Conservation (phyloP, 345 rosid genomes). For the Eucalyptus cloeziana region DNA sequence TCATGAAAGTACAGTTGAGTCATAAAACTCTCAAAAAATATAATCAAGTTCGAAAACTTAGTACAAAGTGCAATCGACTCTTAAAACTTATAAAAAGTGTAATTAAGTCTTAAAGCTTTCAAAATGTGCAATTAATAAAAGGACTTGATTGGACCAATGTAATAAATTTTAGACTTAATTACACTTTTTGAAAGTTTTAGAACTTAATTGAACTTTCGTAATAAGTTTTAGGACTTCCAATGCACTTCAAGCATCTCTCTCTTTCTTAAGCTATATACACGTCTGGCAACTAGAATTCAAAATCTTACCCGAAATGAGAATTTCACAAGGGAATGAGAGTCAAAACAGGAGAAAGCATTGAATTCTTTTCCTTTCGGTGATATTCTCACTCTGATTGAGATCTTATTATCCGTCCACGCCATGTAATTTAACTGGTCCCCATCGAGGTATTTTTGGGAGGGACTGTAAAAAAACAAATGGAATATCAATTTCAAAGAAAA, state of each 20-base stretch:
- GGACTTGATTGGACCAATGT: rapidly evolving
- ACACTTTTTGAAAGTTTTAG: too few relatives aligned
- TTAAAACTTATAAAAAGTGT: too few relatives aligned
- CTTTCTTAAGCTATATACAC: not conserved
- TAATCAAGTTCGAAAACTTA: not conserved
- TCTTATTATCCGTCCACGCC: not conserved
- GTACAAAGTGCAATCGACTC: rapidly evolving
- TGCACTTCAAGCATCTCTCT: not conserved
- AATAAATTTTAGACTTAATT: too few relatives aligned
- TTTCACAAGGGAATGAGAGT: not conserved
- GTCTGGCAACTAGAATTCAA: not conserved
- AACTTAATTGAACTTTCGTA: rapidly evolving
- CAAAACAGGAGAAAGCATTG: not conserved
- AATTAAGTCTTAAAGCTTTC: not conserved
- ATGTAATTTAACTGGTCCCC: not conserved
- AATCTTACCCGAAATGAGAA: not conserved
- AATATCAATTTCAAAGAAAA: not conserved
- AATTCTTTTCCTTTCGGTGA: not conserved
- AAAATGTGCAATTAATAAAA: too few relatives aligned
- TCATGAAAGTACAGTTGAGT: rapidly evolving
- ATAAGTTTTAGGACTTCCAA: rapidly evolving
- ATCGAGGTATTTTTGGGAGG: not conserved
- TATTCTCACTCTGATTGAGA: not conserved
- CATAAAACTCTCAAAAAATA: not conserved
- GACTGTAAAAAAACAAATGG: not conserved